Percentiles rank a stretch among this genome's conserved stretches.
phyloP scores from a whole-genome alignment of 2,329 filamentous ascomycete genomes.

The Fusarium papillatum region DNA sequence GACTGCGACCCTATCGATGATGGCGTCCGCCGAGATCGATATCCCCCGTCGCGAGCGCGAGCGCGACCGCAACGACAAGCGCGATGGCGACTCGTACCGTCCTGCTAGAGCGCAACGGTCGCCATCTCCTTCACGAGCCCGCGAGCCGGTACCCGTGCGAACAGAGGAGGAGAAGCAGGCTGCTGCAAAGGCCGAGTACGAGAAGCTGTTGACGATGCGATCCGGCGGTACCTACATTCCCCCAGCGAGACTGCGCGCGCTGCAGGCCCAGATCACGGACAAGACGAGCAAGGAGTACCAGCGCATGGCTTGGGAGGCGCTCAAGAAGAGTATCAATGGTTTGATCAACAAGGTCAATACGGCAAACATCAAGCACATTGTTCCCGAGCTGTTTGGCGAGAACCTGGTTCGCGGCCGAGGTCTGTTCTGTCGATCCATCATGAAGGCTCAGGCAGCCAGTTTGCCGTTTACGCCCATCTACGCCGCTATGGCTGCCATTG shows the following conservation, averaged over 20 bases:
- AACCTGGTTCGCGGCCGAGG: constrained; percentile 93
- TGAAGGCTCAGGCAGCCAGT: constrained; percentile 98
- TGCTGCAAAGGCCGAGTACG: constrained; percentile 91
- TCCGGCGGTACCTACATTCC: constrained; percentile 98
- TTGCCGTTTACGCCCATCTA: constrained; percentile 97
- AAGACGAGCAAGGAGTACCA: constrained; percentile 97
- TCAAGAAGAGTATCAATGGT: constrained; percentile 99
- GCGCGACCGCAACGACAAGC: constrained; percentile 48
- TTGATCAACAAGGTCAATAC: constrained; percentile 99
- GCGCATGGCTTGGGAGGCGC: constrained; percentile 98
- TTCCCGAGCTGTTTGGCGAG: constrained; percentile 95
- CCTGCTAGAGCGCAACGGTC: constrained; percentile 50
- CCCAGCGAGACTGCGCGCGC: constrained; percentile 87
- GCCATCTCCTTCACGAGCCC: constrained; percentile 47
- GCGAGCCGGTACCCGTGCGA: constrained; percentile 56
- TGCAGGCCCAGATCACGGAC: constrained; percentile 97
- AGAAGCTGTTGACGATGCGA: constrained; percentile 91
- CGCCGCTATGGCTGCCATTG: constrained; percentile 94
- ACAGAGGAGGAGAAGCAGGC: constrained; percentile 90
- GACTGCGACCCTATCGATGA: constrained; percentile 38
- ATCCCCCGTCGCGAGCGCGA: constrained; percentile 55
- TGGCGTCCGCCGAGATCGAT: constrained; percentile 62
- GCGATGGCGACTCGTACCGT: constrained; percentile 66
- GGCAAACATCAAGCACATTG: constrained; percentile 97
- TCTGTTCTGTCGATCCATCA: constrained; percentile 94